Evolutionary conservation across 192 early-diverging fungal genomes (phyloP).

Genomic region (Coemansia sp.): DNA sequence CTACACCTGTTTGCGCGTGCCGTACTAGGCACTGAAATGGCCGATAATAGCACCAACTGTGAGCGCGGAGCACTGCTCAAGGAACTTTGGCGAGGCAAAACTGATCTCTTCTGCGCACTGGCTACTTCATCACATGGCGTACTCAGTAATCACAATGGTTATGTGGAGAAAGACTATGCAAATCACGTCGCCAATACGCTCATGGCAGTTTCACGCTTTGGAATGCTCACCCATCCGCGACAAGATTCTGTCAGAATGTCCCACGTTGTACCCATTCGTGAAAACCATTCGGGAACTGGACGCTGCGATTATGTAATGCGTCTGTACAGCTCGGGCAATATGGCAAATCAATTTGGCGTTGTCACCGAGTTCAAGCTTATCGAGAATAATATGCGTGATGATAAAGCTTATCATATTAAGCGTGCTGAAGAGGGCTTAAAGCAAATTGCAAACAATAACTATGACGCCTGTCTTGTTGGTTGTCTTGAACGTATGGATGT

Average conservation of each 20-base stretch:
- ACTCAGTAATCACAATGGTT: conserved; percentile 42
- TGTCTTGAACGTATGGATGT: conserved; percentile 42
- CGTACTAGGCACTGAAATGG: conserved; percentile 21
- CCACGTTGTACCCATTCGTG: conserved; percentile 11
- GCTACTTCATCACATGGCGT: conserved; percentile 29
- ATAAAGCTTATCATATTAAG: conserved; percentile 7
- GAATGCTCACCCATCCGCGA: conserved; percentile 33
- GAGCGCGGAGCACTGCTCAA: conserved; percentile 19
- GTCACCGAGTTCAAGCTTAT: conserved; percentile 44
- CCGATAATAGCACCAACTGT: conserved; percentile 23
- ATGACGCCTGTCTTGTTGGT: conserved; percentile 20
- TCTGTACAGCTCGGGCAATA: conserved; percentile 17
- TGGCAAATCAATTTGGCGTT: conserved; percentile 33
- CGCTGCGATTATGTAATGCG: conserved; percentile 17
- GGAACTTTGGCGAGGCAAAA: conserved; percentile 25
- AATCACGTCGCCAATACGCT: conserved; percentile 40
- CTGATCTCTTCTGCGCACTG: conserved; percentile 19
- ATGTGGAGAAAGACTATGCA: conserved; percentile 33
- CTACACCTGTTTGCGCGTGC: conserved; percentile 24
- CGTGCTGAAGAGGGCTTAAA: conserved; percentile 13
- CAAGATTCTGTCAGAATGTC: conserved; percentile 21
- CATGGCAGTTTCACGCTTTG: conserved; percentile 28
- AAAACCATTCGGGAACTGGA: conserved; percentile 16
- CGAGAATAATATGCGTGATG: conserved; percentile 4
- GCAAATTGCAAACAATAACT: conserved; percentile 22